Evolutionary conservation across 2,329 filamentous ascomycete genomes (phyloP), one percentile per base, ranked within the genome.

Genomic region (Aspergillus sp.): DNA sequence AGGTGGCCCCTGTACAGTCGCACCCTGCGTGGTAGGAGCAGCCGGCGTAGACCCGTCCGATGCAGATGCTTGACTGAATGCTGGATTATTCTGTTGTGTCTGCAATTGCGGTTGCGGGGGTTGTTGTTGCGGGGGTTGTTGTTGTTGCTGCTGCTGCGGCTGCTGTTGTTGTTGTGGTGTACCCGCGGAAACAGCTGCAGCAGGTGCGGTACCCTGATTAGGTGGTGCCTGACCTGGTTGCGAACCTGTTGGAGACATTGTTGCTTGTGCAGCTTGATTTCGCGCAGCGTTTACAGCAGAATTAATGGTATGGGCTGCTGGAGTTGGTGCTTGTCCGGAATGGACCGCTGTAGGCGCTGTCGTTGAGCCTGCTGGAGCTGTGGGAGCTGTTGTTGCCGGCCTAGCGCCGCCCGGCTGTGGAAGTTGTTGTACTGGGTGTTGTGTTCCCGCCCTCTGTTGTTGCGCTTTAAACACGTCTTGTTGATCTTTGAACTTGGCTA

Each of bases 401-500:
- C 56, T 50, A 39, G 64, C 59, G 37, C 59, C 51, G 31, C 62
- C 40, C 43, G 65, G 63, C 40, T 60, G 56, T 47, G 62, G 52
- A 58, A 68, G 54, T 59, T 64, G 46, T 54, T 66, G 59, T 55
- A 39, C 50, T 25, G 52, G 55, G 17, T 57, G 55, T 25, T 63
- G 66, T 14, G 56, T 64, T 33, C 57, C 68, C 55, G 57, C 54
- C 62, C 60, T 66, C 39, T 73, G 71, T 54, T 74, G 71, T 57
- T 75, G 71, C 6, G 66, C 62, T 55, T 71, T 77, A 63, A 80
- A 79, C 43, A 64, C 70, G 53, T 79, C 76, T 61, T 81, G 78
- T 59, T 81, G 78, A 43, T 79, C 75, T 53, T 76, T 77, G 68
- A 81, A 81, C 56, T 79, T 80, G 40, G 68, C 73, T 59, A 81